phyloP scores from a whole-genome alignment of 129 eudicot genomes.

The Oenanthe sinensis region DNA sequence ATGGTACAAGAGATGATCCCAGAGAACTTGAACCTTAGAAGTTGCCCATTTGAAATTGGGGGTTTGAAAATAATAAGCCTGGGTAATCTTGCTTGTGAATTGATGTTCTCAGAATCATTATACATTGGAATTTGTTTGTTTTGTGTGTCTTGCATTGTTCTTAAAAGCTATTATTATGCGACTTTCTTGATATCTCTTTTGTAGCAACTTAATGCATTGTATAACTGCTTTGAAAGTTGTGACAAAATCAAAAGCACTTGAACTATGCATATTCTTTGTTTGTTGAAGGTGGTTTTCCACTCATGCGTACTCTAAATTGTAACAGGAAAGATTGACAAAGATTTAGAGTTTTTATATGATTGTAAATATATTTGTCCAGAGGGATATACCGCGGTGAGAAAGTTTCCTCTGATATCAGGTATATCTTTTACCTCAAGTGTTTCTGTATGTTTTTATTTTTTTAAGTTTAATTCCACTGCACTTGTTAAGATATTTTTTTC shows the following conservation, averaged over 20 bases:
- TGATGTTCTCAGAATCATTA: not conserved
- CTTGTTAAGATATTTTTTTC: not conserved
- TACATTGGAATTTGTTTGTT: not conserved
- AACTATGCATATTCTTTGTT: not conserved
- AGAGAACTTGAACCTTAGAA: conserved; percentile 30
- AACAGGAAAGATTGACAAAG: conserved; percentile 60
- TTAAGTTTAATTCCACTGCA: not conserved
- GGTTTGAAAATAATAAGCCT: conserved; percentile 63
- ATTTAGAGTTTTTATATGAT: conserved; percentile 38
- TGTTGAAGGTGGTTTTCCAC: not conserved
- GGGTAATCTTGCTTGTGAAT: conserved; percentile 28
- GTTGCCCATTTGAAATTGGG: conserved; percentile 47
- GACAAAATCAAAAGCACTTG: not conserved
- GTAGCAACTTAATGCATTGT: not conserved
- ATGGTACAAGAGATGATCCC: conserved; percentile 23
- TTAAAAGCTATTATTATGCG: not conserved
- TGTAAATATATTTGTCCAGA: conserved; percentile 51
- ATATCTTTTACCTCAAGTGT: conserved; percentile 1
- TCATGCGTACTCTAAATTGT: conserved; percentile 8
- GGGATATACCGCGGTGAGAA: conserved; percentile 73
- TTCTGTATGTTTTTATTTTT: not conserved
- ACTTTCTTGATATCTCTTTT: not conserved
- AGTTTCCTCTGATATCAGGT: conserved; percentile 63
- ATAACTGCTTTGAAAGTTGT: not conserved
- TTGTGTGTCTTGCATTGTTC: conserved; percentile 5